Evolutionary conservation across 768 basidiomycete genomes (phyloP), one percentile per base, ranked within the genome.

Genomic region (Psilocybe subaeruginosa): DNA sequence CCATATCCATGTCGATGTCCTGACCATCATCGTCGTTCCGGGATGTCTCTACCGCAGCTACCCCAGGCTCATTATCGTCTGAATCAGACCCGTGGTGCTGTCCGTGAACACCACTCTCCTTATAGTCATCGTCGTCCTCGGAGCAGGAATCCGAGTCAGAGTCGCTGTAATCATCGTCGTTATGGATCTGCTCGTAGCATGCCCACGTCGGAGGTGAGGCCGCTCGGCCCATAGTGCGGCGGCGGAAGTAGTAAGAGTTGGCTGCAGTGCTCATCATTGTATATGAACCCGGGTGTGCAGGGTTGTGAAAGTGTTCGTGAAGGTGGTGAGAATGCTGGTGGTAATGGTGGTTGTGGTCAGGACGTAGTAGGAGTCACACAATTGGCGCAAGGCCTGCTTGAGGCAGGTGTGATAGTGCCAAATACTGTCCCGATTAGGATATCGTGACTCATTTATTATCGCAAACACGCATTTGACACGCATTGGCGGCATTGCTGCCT

Each of bases 151-250:
- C 84, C 1, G 55, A 56, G 27, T 61, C 60, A 14, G 80, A 83
- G 63, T 86, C 83, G 54, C 84, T 86, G 69, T 84, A 85, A 65
- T 84, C 85, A 68, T 82, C 82, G 69, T 85, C 84, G 70, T 86
- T 85, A 63, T 87, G 88, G 73, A 93, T 93, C 83, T 93, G 91
- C 82, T 93, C 92, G 74, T 93, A 93, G 81, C 91, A 93, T 9
- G 91, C 91, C 91, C 91, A 93, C 0, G 90, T 92, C 27, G 92
- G 91, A 1, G 92, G 92, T 3, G 90, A 92, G 16, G 91, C 86
- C 41, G 92, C 91, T 55, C 91, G 84, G 23, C 92, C 91, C 66
- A 92, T 85, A 45, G 85, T 83, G 66, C 91, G 89, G 54, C 88
- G 86, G 56, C 89, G 89, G 76, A 84, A 87, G 71, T 82, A 80